phyloP scores from a whole-genome alignment of 1,284 basidiomycete species.

The Ceratobasidium theobromae region DNA sequence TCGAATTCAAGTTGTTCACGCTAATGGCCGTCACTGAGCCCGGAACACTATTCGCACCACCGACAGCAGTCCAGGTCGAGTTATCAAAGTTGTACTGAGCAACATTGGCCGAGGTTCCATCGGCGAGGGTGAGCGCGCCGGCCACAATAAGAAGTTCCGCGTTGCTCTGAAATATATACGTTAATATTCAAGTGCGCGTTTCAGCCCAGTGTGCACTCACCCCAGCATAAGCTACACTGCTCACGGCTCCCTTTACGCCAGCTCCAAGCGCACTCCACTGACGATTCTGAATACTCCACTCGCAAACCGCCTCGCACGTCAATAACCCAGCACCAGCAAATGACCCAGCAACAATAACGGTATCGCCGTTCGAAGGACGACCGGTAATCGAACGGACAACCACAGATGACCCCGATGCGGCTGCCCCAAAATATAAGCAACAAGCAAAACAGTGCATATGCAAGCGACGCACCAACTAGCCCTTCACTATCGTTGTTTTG shows the following conservation, averaged over 20 bases:
- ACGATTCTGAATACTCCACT: conserved; percentile 63
- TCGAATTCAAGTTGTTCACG: conserved; percentile 77
- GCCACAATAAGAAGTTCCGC: conserved; percentile 66
- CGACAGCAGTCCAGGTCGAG: conserved; percentile 73
- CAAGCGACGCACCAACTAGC: conserved; percentile 50
- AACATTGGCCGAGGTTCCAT: conserved; percentile 63
- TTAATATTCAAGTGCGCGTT: too few relatives aligned
- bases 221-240: conserved; percentile 77
- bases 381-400: conserved; percentile 74
- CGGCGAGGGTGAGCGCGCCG: conserved; percentile 71
- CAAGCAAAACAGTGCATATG: neutral
- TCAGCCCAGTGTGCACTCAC: conserved; percentile 57
- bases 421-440: conserved; percentile 28
- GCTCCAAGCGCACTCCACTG: conserved; percentile 83
- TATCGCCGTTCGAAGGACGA: conserved; percentile 61
- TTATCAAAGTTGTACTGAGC: conserved; percentile 71
- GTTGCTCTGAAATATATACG: too few relatives aligned
- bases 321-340: conserved; percentile 80
- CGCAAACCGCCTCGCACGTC: conserved; percentile 78
- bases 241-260: conserved; percentile 81
- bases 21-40: conserved; percentile 89
- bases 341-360: conserved; percentile 80
- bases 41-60: conserved; percentile 64
- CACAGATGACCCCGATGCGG: conserved; percentile 56
- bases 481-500: conserved; percentile 57